Percentiles rank a stretch among this genome's conserved stretches.
phyloP scores from a whole-genome alignment of 371 early-diverging fungal species.

The Lichtheimia ramosa region DNA sequence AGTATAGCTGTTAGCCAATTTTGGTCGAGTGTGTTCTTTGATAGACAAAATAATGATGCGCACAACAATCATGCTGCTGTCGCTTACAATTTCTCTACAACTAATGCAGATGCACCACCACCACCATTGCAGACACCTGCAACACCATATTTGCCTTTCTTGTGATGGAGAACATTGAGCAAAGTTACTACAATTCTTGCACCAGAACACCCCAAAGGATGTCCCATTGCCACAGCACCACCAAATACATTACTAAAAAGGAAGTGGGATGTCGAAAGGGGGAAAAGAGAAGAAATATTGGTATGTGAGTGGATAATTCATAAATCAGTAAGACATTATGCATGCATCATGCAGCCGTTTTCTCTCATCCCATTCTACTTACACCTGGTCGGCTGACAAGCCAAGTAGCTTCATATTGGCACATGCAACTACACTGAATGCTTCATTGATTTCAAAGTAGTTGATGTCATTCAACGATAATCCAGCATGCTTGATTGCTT shows the following conservation, averaged over 20 bases:
- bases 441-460: slow-evolving; percentile 96
- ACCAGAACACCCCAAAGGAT: slow-evolving; percentile 97
- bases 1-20: too few species aligned
- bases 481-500: slow-evolving; percentile 85
- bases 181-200: slow-evolving; percentile 91
- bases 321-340: slow-evolving; percentile 1
- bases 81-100: slow-evolving; percentile 63
- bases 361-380: slow-evolving; percentile 10
- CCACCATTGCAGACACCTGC: slow-evolving; percentile 97
- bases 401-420: slow-evolving; percentile 86
- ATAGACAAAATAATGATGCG: too few species aligned
- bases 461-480: slow-evolving; percentile 68
- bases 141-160: slow-evolving; percentile 79
- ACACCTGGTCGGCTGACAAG: slow-evolving; percentile 71
- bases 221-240: slow-evolving; percentile 97
- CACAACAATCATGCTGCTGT: background rate
- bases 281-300: too few species aligned
- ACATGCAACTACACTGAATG: slow-evolving; percentile 94
- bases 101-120: slow-evolving; percentile 90
- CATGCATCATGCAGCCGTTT: background rate
- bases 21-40: too few species aligned
- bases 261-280: background rate
- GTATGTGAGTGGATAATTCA: slow-evolving; percentile 6
- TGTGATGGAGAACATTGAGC: slow-evolving; percentile 67
- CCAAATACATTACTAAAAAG: slow-evolving; percentile 79